Percentiles rank a stretch among this genome's conserved stretches.
phyloP scores from a whole-genome alignment of 1,284 basidiomycete species.

The Ustilago xerochloae region DNA sequence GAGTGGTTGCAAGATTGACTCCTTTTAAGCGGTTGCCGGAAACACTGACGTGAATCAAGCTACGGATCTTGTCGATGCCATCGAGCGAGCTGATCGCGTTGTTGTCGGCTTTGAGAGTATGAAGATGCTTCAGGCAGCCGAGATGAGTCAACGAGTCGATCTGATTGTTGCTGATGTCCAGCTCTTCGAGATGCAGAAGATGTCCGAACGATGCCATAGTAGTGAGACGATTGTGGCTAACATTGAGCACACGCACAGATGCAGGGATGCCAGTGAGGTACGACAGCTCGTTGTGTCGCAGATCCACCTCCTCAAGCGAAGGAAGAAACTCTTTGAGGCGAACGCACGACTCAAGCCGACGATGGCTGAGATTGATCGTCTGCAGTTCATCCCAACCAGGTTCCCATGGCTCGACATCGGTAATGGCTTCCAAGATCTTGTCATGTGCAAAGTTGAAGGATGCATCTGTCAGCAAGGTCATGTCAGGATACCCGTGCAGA shows the following conservation, averaged over 20 bases:
- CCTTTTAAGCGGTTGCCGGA: slow-evolving; percentile 79
- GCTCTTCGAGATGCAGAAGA: slow-evolving; percentile 82
- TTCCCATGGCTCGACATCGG: slow-evolving; percentile 93
- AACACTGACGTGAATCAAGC: slow-evolving; percentile 82
- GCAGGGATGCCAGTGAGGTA: slow-evolving; percentile 63
- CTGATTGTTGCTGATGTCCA: slow-evolving; percentile 91
- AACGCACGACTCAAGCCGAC: slow-evolving; percentile 86
- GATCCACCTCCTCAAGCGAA: slow-evolving; percentile 78
- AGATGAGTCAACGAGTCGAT: slow-evolving; percentile 74
- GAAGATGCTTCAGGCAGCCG: slow-evolving; percentile 73
- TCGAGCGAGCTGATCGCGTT: slow-evolving; percentile 82
- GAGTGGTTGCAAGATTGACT: slow-evolving; percentile 71
- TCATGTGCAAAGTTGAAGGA: slow-evolving; percentile 93
- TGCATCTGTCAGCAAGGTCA: slow-evolving; percentile 78
- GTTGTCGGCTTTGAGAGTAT: slow-evolving; percentile 86
- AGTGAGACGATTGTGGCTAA: slow-evolving; percentile 74
- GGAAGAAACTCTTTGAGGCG: slow-evolving; percentile 94
- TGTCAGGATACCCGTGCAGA: slow-evolving; percentile 47
- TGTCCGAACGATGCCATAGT: slow-evolving; percentile 89
- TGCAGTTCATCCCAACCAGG: slow-evolving; percentile 89
- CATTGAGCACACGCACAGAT: slow-evolving; percentile 50
- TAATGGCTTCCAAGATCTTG: slow-evolving; percentile 88
- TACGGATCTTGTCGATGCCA: slow-evolving; percentile 75
- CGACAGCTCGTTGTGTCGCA: slow-evolving; percentile 71
- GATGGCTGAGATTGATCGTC: slow-evolving; percentile 81